Percentiles rank a stretch among this genome's conserved stretches.
phyloP scores from a whole-genome alignment of 1,284 basidiomycete species.

The Anthracocystis panici-leucophaei region DNA sequence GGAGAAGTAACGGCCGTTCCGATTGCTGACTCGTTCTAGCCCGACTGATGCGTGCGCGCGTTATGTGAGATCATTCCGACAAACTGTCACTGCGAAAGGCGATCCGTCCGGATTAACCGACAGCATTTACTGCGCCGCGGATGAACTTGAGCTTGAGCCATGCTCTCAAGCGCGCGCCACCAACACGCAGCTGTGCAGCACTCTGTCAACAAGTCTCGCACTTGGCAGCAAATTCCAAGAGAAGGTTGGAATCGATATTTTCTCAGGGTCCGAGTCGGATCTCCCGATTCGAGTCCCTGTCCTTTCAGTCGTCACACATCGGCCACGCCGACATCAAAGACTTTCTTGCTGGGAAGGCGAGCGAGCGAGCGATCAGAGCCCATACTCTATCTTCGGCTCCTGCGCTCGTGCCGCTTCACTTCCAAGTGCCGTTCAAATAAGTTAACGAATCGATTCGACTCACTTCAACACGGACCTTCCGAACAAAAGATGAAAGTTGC shows the following conservation, averaged over 20 bases:
- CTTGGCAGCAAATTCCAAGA: not conserved
- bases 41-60: not conserved
- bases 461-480: too few relatives aligned
- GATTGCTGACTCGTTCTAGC: too few relatives aligned
- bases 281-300: not conserved
- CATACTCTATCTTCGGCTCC: not conserved
- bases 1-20: too few relatives aligned
- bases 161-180: not conserved
- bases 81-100: not conserved
- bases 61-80: not conserved
- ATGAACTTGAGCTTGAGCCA: not conserved
- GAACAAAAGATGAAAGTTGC: too few relatives aligned
- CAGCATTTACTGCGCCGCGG: constrained; percentile 1
- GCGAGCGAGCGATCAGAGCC: not conserved
- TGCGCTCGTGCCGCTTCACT: not conserved
- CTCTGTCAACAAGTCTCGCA: not conserved
- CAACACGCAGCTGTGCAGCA: not conserved
- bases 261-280: constrained; percentile 7
- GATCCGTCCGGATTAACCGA: constrained; percentile 3
- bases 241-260: not conserved
- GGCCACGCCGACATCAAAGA: not conserved
- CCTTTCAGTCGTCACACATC: constrained; percentile 1
- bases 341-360: not conserved
- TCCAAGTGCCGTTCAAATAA: too few relatives aligned
- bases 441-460: too few relatives aligned